Evolutionary conservation across 2,329 filamentous ascomycete species (phyloP), one percentile per base, ranked within the genome.

Genomic region (Fusarium lyarnte): DNA sequence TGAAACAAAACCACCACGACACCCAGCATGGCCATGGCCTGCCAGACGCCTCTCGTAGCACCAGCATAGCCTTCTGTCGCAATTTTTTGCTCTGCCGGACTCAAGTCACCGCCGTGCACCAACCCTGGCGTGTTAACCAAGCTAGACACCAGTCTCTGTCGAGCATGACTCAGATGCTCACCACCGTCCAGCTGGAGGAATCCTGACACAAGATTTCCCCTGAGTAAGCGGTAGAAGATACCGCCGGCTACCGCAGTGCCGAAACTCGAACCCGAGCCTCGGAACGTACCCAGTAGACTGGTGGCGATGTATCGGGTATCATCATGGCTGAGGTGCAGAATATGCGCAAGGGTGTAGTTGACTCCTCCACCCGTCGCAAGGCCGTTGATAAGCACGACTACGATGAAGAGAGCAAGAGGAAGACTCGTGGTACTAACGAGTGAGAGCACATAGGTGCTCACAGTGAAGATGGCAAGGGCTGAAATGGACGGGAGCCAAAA

Each of bases 301-400:
- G 92, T 94, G 6, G 92, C 89, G 54, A 96, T 89, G 76, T 93
- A 94, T 76, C 95, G 92, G 2, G 90, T 89, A 11, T 88, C 85
- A 1, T 88, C 85, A 0, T 85, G 84, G 1, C 91, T 92, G 9
- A 95, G 85, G 78, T 96, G 92, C 8, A 97, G 85, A 9, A 95
- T 80, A 76, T 97, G 94, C 0, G 93, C 93, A 6, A 97, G 87
- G 0, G 92, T 93, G 81, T 97, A 97, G 80, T 95, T 96, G 63
- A 95, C 83, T 10, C 89, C 86, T 0, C 92, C 90, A 17, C 94
- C 94, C 0, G 91, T 92, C 69, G 87, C 87, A 46, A 94, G 84
- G 1, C 94, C 94, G 77, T 95, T 94, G 49, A 87, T 51, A 76
- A 94, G 91, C 3, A 94, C 86, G 21, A 88, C 81, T 8, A 85